These are phyloP conservation scores for Ramaria rubella DNA, from an alignment of 768 basidiomycete genomes.

Conservation along the genomic window DNA sequence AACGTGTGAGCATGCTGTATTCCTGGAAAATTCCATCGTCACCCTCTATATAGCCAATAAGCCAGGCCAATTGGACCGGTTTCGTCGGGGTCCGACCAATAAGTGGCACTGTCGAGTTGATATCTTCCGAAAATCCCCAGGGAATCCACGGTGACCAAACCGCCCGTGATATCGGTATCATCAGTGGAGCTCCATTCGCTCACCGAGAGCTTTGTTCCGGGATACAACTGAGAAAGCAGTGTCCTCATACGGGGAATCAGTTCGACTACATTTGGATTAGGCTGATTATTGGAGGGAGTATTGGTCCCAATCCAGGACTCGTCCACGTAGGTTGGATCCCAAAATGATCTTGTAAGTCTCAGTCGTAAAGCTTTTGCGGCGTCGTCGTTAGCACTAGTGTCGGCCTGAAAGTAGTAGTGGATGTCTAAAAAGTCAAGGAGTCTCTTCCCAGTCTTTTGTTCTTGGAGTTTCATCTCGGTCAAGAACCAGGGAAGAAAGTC, in stretches of 20 bases:
- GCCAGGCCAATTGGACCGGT: constrained; percentile 45
- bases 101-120: constrained; percentile 45
- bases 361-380: constrained; percentile 45
- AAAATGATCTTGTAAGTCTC: constrained; percentile 44
- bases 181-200: constrained; percentile 44
- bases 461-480: constrained; percentile 37
- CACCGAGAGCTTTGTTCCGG: constrained; percentile 50
- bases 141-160: constrained; percentile 43
- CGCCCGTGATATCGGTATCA: constrained; percentile 48
- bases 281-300: constrained; percentile 40
- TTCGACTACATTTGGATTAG: constrained; percentile 36
- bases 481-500: constrained; percentile 57
- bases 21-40: constrained; percentile 11
- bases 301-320: constrained; percentile 45
- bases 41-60: constrained; percentile 54
- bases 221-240: constrained; percentile 43
- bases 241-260: constrained; percentile 46
- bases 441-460: constrained; percentile 31
- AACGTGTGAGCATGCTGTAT: background rate
- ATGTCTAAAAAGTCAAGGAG: constrained; percentile 51
- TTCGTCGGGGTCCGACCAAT: constrained; percentile 45
- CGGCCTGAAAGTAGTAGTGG: constrained; percentile 49
- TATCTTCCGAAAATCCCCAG: constrained; percentile 48
- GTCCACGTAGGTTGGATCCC: constrained; percentile 47
- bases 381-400: constrained; percentile 47